Percentiles rank a stretch among this genome's conserved stretches.
Evolutionary conservation across 345 rosid genomes (phyloP).

Genomic region (Syzygium oleosum): DNA sequence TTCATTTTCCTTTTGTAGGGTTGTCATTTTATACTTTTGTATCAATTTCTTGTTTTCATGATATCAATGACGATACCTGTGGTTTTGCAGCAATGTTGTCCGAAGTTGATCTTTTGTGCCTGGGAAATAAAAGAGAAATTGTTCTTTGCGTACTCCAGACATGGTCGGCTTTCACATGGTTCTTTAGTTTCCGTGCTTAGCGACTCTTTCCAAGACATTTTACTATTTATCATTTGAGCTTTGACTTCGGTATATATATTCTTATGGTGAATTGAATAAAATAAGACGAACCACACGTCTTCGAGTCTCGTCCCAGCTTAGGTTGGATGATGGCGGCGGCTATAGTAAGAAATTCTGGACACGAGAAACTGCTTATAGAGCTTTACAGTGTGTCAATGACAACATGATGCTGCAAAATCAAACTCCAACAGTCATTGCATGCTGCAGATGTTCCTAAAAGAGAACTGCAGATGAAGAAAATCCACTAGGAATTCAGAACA

Average conservation of each 20-base stretch:
- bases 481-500: not conserved
- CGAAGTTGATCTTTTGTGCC: not conserved
- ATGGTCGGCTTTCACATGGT: not conserved
- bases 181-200: not conserved
- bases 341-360: not conserved
- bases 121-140: not conserved
- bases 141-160: not conserved
- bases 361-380: not conserved
- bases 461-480: not conserved
- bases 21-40: not conserved
- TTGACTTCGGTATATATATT: not conserved
- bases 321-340: not conserved
- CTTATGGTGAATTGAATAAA: not conserved
- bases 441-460: not conserved
- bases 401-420: not conserved
- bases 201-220: not conserved
- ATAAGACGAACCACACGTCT: not conserved
- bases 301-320: not conserved
- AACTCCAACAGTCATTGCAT: not conserved
- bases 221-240: not conserved
- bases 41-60: not conserved
- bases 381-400: not conserved
- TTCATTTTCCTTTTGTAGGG: not conserved
- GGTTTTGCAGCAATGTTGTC: not conserved
- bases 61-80: not conserved